These are phyloP conservation scores for Scleromitrula shiraiana DNA, from an alignment of 2,329 filamentous ascomycete species.

Conservation along the genomic window DNA sequence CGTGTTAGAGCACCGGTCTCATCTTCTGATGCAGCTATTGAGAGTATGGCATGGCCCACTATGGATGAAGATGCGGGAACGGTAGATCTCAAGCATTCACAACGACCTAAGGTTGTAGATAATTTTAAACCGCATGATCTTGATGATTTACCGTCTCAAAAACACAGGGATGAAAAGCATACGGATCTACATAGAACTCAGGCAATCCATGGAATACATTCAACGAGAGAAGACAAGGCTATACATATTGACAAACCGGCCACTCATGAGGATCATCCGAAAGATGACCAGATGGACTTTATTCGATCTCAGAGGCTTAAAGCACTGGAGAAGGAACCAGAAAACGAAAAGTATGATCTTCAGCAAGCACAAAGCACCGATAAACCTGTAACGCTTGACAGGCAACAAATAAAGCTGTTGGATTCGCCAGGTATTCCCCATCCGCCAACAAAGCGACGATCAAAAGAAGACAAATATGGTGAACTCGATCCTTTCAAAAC, in stretches of 20 bases:
- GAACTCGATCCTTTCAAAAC: constrained; percentile 20
- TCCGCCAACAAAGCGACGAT: constrained; percentile 5
- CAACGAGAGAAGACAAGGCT: constrained; percentile 4
- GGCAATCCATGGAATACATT: constrained; percentile 15
- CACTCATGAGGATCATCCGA: constrained; percentile 6
- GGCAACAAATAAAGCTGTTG: constrained; percentile 21
- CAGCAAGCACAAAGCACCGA: constrained; percentile 19
- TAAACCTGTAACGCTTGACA: constrained; percentile 11
- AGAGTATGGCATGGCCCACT: constrained; percentile 32
- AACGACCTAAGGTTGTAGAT: constrained; percentile 16
- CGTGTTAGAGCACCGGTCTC: constrained; percentile 23
- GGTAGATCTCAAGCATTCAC: constrained; percentile 33
- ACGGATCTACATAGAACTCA: constrained; percentile 19
- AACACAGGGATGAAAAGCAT: constrained; percentile 12
- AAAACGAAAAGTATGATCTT: constrained; percentile 16
- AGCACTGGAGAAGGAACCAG: constrained; percentile 8
- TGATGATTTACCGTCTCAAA: constrained; percentile 15
- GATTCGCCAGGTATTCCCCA: constrained; percentile 16
- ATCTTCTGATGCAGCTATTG: constrained; percentile 30
- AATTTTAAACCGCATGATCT: constrained; percentile 9
- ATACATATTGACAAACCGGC: constrained; percentile 14
- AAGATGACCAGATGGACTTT: constrained; percentile 8
- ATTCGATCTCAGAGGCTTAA: constrained; percentile 16
- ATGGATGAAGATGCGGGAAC: constrained; percentile 39
- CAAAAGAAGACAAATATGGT: constrained; percentile 23